A percentile compares a stretch with the other conserved stretches of the same genome.
Conservation (phyloP, 208 protist species). For the Hexamita inflata region DNA sequence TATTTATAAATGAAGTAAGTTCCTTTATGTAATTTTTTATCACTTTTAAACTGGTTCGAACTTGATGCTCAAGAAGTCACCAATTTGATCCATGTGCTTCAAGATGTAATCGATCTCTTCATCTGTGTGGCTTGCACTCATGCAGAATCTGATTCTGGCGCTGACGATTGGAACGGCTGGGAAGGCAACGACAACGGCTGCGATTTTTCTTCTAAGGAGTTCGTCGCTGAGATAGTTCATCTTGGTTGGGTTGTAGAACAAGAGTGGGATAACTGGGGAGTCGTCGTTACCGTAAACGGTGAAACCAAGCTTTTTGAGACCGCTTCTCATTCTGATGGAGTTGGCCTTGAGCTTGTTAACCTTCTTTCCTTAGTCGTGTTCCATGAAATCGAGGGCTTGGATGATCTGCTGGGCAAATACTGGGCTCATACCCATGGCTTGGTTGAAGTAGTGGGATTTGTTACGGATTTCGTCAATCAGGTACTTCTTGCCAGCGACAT, state of each 20-base stretch:
- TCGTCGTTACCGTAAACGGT: constrained; percentile 58
- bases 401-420: constrained; percentile 67
- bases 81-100: not conserved
- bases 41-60: no score
- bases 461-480: constrained; percentile 52
- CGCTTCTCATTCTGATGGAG: constrained; percentile 30
- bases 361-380: not conserved
- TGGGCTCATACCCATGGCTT: constrained; percentile 61
- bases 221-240: constrained; percentile 62
- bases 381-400: constrained; percentile 50
- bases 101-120: not conserved
- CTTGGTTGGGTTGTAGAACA: constrained; percentile 75
- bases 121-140: constrained; percentile 68
- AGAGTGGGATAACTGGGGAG: constrained; percentile 77
- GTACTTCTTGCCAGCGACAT: constrained; percentile 44
- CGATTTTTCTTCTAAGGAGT: constrained; percentile 64
- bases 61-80: no score
- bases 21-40: no score
- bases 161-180: constrained; percentile 75
- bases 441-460: constrained; percentile 54
- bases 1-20: no score
- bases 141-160: constrained; percentile 64
- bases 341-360: constrained; percentile 27
- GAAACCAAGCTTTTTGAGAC: constrained; percentile 50
- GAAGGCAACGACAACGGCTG: constrained; percentile 84